Evolutionary conservation across 768 basidiomycete genomes (phyloP).

Genomic region (Gloeophyllum trabeum): DNA sequence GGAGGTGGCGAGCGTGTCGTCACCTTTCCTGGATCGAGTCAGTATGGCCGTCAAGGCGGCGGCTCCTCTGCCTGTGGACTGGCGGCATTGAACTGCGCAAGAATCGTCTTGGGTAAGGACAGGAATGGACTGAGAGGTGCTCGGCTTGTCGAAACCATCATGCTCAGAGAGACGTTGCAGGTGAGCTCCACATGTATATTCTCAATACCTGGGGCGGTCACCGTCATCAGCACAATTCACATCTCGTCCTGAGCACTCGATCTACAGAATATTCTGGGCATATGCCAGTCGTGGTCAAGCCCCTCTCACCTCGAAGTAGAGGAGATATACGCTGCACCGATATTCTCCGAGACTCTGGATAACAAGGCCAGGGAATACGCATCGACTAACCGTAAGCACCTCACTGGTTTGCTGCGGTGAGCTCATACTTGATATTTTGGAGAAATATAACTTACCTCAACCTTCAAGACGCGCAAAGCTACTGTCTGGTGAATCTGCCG

Average conservation of each 20-base stretch:
- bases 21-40: conserved; percentile 40
- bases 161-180: conserved; percentile 22
- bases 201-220: no score
- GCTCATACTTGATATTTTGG: conserved; percentile 3
- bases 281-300: conserved; percentile 45
- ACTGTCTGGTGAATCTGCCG: conserved; percentile 11
- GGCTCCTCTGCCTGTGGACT: conserved; percentile 51
- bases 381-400: conserved; percentile 24
- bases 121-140: conserved; percentile 16
- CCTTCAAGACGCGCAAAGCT: no score
- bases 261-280: conserved; percentile 40
- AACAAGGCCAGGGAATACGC: conserved; percentile 24
- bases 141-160: conserved; percentile 21
- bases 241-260: neutral
- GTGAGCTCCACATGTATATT: conserved; percentile 13
- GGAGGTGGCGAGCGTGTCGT: conserved; percentile 25
- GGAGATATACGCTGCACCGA: conserved; percentile 33
- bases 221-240: no score
- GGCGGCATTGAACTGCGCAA: conserved; percentile 54
- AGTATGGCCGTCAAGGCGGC: conserved; percentile 30
- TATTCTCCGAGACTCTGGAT: conserved; percentile 32
- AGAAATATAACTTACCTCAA: no score
- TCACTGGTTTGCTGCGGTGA: conserved; percentile 21
- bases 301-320: conserved; percentile 45
- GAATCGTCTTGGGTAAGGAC: conserved; percentile 31